Evolutionary conservation across 2,329 filamentous ascomycete species (phyloP), one percentile per base, ranked within the genome.

Genomic region (Chalara sp.): DNA sequence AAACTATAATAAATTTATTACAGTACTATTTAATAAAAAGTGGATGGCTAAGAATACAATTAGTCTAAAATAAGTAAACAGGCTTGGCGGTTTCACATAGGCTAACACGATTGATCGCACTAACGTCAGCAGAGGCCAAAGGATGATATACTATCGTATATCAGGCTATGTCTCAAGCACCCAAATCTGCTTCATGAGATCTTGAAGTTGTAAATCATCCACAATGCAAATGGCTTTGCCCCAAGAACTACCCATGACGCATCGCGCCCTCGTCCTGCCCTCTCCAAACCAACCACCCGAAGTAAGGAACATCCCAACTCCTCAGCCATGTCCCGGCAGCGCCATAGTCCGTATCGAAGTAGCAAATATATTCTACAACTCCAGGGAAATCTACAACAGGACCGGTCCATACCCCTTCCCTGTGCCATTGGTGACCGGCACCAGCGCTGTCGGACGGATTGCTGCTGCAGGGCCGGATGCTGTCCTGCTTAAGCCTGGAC

Each of bases 271-370:
- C 5, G 55, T 66, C 11, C 57, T 61, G 21, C 47, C 55, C 28
- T 51, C 53, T 13, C 49, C 54, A 21, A 43, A 42, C 4, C 7
- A 55, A 39, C 60, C 65, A 29, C 53, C 52, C 5, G 30, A 39
- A 10, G 44, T 71, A 44, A 56, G 68, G 49, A 61, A 50, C 2
- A 13, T 68, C 0, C 61, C 68, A 11, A 70, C 62, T 5, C 70
- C 69, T 0, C 42, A 59, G 11, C 53, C 66, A 1, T 55, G 33
- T 4, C 57, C 62, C 0, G 72, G 73, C 6, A 67, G 59, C n/a
- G 70, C 65, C 1, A 49, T 76, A 6, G 60, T 75, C n/a, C 63
- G 60, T 1, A 60, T 76, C 41, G 52, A 69, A 7, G 58, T 59
- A 1, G 62, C 67, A 0, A 57, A 56, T 6, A 59, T 73, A 2